Evolutionary conservation across 1,284 basidiomycete genomes (phyloP).

Genomic region (Apiotrichum siamense): DNA sequence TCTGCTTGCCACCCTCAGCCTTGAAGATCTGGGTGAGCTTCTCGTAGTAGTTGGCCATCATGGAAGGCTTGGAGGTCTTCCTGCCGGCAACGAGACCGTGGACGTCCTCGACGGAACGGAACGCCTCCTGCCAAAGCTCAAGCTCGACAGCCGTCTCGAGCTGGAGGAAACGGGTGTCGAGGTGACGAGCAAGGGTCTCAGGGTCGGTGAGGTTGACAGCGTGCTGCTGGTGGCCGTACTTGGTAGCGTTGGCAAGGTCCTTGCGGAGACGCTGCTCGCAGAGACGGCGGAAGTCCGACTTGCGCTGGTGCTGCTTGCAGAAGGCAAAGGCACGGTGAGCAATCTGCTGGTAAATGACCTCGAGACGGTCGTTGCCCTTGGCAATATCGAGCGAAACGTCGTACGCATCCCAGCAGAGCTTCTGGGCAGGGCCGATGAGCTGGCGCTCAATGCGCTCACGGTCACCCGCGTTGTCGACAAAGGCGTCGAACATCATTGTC

Average conservation of each 20-base stretch:
- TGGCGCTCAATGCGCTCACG: conserved; percentile 93
- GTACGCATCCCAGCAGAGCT: conserved; percentile 98
- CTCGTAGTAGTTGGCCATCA: conserved; percentile 99
- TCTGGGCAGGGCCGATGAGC: conserved; percentile 94
- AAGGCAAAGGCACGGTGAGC: conserved; percentile 97
- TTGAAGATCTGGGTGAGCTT: conserved; percentile 92
- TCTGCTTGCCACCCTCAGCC: conserved; percentile 54
- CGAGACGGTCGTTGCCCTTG: conserved; percentile 89
- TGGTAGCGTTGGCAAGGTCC: conserved; percentile 89
- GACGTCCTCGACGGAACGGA: conserved; percentile 96
- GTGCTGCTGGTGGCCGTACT: conserved; percentile 91
- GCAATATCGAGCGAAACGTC: conserved; percentile 93
- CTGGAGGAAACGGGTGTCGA: conserved; percentile 97
- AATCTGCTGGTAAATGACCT: conserved; percentile 92
- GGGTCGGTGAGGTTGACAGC: conserved; percentile 97
- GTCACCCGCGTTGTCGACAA: conserved; percentile 57
- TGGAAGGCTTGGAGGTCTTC: conserved; percentile 80
- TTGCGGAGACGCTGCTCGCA: conserved; percentile 89
- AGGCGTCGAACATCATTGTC: conserved; percentile 43
- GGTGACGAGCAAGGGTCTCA: conserved; percentile 92
- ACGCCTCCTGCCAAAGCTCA: conserved; percentile 99
- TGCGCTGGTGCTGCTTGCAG: conserved; percentile 87
- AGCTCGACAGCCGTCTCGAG: conserved; percentile 97
- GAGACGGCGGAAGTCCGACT: conserved; percentile 94
- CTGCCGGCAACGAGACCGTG: conserved; percentile 82